Conservation (phyloP, 2,329 filamentous ascomycete species). For the Botrytis fabae region DNA sequence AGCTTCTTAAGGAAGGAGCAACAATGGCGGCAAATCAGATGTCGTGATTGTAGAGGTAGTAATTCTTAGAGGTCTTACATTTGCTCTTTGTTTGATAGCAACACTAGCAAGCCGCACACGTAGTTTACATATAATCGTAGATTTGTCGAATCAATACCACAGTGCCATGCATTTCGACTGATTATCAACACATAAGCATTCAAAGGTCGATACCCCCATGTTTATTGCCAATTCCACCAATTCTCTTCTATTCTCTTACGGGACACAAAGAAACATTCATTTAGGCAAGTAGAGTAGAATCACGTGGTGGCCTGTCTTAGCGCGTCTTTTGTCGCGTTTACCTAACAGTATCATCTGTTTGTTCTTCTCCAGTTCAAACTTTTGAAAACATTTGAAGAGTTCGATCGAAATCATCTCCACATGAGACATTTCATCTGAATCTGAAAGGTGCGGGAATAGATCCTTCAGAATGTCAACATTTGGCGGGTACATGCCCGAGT, state of each 20-base stretch:
- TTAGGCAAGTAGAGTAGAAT: not conserved
- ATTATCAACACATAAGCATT: not conserved
- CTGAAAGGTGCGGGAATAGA: not conserved
- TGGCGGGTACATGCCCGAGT: conserved; percentile 70
- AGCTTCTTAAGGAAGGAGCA: conserved; percentile 7
- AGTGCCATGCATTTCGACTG: not conserved
- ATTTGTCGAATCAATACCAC: not conserved
- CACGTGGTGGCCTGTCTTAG: conserved; percentile 10
- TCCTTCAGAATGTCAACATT: conserved; percentile 69
- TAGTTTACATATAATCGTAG: not conserved
- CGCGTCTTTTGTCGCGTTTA: not conserved
- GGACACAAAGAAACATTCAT: not conserved
- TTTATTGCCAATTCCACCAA: not conserved
- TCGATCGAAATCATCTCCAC: not conserved
- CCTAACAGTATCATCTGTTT: not conserved
- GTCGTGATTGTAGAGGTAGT: not conserved
- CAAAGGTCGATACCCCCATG: not conserved
- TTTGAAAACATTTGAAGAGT: not conserved
- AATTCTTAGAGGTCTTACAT: not conserved
- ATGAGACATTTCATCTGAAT: not conserved
- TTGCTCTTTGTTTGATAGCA: not conserved
- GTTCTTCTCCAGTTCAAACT: not conserved
- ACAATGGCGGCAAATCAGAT: not conserved
- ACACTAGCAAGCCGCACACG: not conserved
- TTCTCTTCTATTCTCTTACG: not conserved